Evolutionary conservation across 768 basidiomycete genomes (phyloP).

Genomic region (Boletus reticulatus): DNA sequence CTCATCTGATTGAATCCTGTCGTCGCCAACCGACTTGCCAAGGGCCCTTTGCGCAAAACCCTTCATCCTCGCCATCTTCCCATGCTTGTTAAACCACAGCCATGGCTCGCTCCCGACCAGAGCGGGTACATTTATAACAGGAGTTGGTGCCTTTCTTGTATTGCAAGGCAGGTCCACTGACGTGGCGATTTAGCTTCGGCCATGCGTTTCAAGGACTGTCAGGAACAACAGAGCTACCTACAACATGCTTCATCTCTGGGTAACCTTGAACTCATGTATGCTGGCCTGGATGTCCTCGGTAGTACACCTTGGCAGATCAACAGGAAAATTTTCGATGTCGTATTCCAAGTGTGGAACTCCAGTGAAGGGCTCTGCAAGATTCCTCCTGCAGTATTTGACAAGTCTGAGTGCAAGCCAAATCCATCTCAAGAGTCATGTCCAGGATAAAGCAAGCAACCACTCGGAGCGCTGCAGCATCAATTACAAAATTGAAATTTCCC

Average conservation of each 20-base stretch:
- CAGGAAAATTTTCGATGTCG: slow-evolving; percentile 68
- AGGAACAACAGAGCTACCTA: slow-evolving; percentile 81
- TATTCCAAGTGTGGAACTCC: slow-evolving; percentile 82
- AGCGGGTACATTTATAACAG: slow-evolving; percentile 85
- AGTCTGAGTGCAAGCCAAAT: slow-evolving; percentile 39
- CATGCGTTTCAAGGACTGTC: slow-evolving; percentile 92
- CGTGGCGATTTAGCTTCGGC: slow-evolving; percentile 46
- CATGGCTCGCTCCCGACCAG: slow-evolving; percentile 74
- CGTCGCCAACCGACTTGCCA: slow-evolving; percentile 73
- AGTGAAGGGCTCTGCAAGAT: slow-evolving; percentile 82
- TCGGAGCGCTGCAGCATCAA: slow-evolving; percentile 91
- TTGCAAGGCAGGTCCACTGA: neutral
- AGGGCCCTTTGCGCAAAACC: slow-evolving; percentile 64
- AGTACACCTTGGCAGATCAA: slow-evolving; percentile 91
- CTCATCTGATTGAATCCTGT: slow-evolving; percentile 83
- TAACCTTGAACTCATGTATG: slow-evolving; percentile 80
- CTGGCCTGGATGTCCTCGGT: slow-evolving; percentile 87
- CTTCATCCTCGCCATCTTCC: slow-evolving; percentile 93
- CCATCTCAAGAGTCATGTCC: slow-evolving; percentile 50
- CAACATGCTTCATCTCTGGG: slow-evolving; percentile 68
- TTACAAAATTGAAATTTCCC: slow-evolving; percentile 95
- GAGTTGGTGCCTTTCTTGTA: slow-evolving; percentile 42
- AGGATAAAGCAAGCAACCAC: slow-evolving; percentile 76
- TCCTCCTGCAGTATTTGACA: slow-evolving; percentile 67
- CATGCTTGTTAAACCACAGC: slow-evolving; percentile 90